Evolutionary conservation across 257 asterid genomes (phyloP).

Genomic region (Fraxinus anomala): DNA sequence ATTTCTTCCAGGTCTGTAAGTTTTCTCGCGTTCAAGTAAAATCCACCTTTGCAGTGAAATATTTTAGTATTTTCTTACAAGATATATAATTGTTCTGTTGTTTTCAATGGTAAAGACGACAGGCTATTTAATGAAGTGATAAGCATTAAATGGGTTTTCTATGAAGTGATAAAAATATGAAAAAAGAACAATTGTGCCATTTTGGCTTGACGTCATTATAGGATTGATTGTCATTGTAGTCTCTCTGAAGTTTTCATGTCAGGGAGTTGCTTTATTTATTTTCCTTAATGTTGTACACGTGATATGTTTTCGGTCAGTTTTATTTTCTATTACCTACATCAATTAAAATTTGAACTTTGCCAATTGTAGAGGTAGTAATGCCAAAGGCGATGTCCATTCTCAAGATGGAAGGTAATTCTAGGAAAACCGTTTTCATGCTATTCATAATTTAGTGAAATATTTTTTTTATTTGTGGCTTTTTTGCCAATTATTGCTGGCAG

Average conservation of each 20-base stretch:
- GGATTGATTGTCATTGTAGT: neutral
- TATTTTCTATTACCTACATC: neutral
- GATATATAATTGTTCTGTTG: conserved; percentile 14
- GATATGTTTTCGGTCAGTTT: neutral
- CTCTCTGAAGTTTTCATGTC: neutral
- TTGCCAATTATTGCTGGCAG: neutral
- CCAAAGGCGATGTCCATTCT: conserved; percentile 67
- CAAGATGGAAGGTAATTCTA: conserved; percentile 83
- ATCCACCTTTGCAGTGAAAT: conserved; percentile 8
- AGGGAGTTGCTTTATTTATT: neutral
- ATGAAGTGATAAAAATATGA: neutral
- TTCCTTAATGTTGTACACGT: neutral
- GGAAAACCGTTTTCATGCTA: conserved; percentile 6
- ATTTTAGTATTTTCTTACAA: conserved; percentile 13
- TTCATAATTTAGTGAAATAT: neutral
- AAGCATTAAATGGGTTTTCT: neutral
- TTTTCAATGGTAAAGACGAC: conserved; percentile 14
- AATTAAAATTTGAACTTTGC: neutral
- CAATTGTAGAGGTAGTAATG: conserved; percentile 9
- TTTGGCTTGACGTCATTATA: neutral
- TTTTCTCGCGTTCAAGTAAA: conserved; percentile 16
- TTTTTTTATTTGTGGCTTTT: conserved; percentile 1
- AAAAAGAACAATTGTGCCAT: neutral
- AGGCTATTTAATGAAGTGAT: neutral
- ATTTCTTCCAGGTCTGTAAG: conserved; percentile 72